Evolutionary conservation across 495 filamentous ascomycete species (phyloP).

Genomic region (Hyphodiscus hymeniophilus): DNA sequence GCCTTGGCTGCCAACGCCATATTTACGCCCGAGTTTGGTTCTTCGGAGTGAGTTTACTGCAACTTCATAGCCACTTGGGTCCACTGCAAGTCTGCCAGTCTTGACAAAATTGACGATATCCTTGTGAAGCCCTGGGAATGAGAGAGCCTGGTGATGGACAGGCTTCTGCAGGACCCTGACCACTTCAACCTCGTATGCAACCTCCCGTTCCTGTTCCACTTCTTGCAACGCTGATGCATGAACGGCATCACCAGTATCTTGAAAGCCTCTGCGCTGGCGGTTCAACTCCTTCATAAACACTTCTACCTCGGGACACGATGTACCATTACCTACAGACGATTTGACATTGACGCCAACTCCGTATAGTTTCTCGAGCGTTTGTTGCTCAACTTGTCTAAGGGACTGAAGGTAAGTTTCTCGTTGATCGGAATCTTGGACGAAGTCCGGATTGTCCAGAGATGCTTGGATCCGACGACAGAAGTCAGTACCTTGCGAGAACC

Average conservation of each 20-base stretch:
- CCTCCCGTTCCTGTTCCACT: constrained; percentile 39
- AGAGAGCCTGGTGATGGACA: constrained; percentile 19
- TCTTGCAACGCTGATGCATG: constrained; percentile 33
- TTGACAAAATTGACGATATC: constrained; percentile 30
- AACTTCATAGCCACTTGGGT: constrained; percentile 18
- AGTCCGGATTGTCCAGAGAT: constrained; percentile 9
- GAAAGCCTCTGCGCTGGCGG: constrained; percentile 16
- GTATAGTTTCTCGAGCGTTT: constrained; percentile 40
- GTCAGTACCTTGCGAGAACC: constrained; percentile 47
- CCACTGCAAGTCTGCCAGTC: constrained; percentile 29
- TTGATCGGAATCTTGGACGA: constrained; percentile 24
- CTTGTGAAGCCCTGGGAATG: constrained; percentile 28
- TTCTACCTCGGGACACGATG: constrained; percentile 13
- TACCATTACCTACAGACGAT: not conserved
- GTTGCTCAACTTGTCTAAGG: constrained; percentile 33
- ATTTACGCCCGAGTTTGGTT: no score
- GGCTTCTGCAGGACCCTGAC: constrained; percentile 34
- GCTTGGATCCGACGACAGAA: constrained; percentile 38
- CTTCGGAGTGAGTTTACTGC: no score
- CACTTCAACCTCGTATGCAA: constrained; percentile 31
- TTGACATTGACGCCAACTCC: constrained; percentile 17
- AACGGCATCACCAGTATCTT: constrained; percentile 25
- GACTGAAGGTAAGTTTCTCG: constrained; percentile 29
- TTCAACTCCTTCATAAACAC: constrained; percentile 25
- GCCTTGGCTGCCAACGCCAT: constrained; percentile 18